phyloP scores from a whole-genome alignment of 164 flowering plant genomes.

The Euptelea pleiosperma region DNA sequence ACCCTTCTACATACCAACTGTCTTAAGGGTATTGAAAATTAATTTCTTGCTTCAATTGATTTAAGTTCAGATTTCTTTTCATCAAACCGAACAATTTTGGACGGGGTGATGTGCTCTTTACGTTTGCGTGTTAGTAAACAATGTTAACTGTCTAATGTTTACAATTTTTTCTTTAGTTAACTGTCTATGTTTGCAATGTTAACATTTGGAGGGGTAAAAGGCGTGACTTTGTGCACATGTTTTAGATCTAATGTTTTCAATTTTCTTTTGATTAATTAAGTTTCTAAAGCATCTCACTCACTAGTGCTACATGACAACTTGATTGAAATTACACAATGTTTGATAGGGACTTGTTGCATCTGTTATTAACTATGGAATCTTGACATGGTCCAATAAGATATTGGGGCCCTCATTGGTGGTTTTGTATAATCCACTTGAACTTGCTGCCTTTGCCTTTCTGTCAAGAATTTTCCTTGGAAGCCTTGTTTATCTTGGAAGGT shows the following conservation, averaged over 20 bases:
- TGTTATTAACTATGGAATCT: conserved; percentile 82
- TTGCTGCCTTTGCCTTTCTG: conserved; percentile 80
- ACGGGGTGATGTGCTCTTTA: too few species aligned
- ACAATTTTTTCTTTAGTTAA: too few species aligned
- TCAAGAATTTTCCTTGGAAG: conserved; percentile 93
- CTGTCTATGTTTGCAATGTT: too few species aligned
- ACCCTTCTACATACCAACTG: too few species aligned
- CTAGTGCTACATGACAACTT: neutral
- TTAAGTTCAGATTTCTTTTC: too few species aligned
- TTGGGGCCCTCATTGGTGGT: conserved; percentile 92
- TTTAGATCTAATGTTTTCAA: neutral
- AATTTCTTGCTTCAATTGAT: too few species aligned
- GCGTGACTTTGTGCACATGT: too few species aligned
- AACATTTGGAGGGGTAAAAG: too few species aligned
- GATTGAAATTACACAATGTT: conserved; percentile 1
- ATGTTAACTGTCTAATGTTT: too few species aligned
- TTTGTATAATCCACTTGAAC: conserved; percentile 92
- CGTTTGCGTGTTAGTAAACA: too few species aligned
- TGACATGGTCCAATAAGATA: conserved; percentile 93
- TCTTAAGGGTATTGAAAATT: too few species aligned
- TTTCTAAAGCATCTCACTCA: neutral
- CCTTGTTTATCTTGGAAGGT: conserved; percentile 95
- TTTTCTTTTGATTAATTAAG: neutral
- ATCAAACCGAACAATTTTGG: too few species aligned
- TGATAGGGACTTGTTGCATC: conserved; percentile 88